A percentile compares a stretch with the other conserved stretches of the same genome.
phyloP scores from a whole-genome alignment of 768 basidiomycete genomes.

The Naganishia antarctica region DNA sequence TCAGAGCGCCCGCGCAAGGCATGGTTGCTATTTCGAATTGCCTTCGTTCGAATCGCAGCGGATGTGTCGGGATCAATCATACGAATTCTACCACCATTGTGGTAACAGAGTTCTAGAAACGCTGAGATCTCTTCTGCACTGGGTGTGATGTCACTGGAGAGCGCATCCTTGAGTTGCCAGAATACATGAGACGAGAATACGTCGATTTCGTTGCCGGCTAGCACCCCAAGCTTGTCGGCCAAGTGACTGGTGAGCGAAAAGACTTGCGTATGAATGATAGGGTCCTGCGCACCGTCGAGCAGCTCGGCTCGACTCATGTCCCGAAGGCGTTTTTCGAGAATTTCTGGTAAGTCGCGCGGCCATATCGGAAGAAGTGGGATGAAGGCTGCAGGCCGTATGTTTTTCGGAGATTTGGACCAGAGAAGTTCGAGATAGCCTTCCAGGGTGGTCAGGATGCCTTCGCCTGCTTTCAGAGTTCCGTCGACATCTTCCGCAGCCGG shows the following conservation, averaged over 20 bases:
- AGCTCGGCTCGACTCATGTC: not conserved
- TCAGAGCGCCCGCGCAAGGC: not conserved
- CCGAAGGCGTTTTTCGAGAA: not conserved
- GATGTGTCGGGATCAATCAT: conserved; percentile 12
- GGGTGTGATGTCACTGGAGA: not conserved
- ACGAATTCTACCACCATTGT: conserved; percentile 4
- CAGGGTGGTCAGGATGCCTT: not conserved
- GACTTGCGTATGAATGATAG: conserved; percentile 5
- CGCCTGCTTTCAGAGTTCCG: not conserved
- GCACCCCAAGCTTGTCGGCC: not conserved
- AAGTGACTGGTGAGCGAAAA: not conserved
- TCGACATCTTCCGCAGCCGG: too few relatives aligned
- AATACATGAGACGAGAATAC: conserved; percentile 7
- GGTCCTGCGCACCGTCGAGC: not conserved
- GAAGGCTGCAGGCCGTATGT: not conserved
- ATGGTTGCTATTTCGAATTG: not conserved
- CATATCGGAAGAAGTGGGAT: conserved; percentile 7
- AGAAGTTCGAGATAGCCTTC: not conserved
- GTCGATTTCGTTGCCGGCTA: not conserved
- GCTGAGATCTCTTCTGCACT: not conserved
- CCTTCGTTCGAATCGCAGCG: not conserved
- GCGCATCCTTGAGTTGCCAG: conserved; percentile 17
- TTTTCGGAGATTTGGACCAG: not conserved
- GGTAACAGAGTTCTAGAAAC: conserved; percentile 5
- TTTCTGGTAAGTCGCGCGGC: not conserved